Evolutionary conservation across 1,284 basidiomycete species (phyloP).

Genomic region (Cutaneotrichosporon mucoides): DNA sequence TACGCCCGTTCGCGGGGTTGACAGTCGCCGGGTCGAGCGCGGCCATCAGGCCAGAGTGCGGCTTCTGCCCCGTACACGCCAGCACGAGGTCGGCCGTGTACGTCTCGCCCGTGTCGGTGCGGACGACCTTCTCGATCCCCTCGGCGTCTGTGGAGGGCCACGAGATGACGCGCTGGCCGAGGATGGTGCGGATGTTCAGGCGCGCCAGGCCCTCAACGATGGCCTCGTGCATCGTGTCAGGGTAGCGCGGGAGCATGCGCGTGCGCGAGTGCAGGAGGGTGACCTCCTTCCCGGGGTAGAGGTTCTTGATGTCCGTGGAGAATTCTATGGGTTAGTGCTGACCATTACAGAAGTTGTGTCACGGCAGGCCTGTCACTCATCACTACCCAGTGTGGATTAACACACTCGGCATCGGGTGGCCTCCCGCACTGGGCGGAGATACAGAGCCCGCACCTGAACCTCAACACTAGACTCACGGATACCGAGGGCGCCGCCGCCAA

Average conservation of each 20-base stretch:
- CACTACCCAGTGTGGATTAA: no score
- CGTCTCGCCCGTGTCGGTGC: constrained; percentile 58
- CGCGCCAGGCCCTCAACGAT: constrained; percentile 40
- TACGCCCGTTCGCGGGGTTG: constrained; percentile 50
- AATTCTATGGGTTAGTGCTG: constrained; percentile 38
- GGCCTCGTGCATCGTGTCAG: constrained; percentile 46
- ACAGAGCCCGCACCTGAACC: no score
- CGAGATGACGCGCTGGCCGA: constrained; percentile 48
- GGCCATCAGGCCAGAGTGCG: constrained; percentile 61
- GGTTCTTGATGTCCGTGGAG: constrained; percentile 51
- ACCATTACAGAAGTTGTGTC: no score
- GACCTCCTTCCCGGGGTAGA: constrained; percentile 49
- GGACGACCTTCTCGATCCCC: constrained; percentile 49
- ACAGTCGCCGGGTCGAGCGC: constrained; percentile 56
- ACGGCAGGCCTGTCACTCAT: no score
- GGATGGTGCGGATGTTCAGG: constrained; percentile 48
- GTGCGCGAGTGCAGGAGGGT: constrained; percentile 52
- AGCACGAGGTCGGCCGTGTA: constrained; percentile 65
- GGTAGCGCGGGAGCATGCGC: constrained; percentile 50
- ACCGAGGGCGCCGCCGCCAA: constrained; percentile 53
- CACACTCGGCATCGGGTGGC: no score
- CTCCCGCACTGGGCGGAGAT: no score
- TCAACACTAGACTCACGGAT: constrained; percentile 43
- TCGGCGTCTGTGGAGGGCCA: constrained; percentile 39
- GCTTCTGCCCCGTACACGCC: constrained; percentile 69